Evolutionary conservation across 2,329 filamentous ascomycete species (phyloP).

Genomic region (Didymella segeticola): DNA sequence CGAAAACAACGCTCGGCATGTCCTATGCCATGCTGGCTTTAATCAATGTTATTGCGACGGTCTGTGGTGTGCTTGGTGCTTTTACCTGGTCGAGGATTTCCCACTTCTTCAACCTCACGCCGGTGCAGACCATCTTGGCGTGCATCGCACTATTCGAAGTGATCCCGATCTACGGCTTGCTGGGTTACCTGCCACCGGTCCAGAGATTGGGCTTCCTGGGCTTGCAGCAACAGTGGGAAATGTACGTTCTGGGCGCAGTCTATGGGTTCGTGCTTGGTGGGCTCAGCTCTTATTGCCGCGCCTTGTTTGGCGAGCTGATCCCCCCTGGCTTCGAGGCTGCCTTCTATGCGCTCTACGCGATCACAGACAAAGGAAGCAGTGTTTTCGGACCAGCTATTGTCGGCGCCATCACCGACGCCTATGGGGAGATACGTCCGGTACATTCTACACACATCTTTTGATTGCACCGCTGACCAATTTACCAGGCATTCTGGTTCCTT

Average conservation of each 20-base stretch:
- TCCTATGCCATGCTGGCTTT: constrained; percentile 83
- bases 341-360: constrained; percentile 95
- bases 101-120: constrained; percentile 70
- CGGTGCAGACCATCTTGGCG: constrained; percentile 88
- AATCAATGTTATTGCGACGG: constrained; percentile 91
- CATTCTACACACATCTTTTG: constrained; percentile 15
- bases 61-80: constrained; percentile 83
- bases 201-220: constrained; percentile 77
- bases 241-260: constrained; percentile 89
- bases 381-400: constrained; percentile 95
- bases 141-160: constrained; percentile 91
- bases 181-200: constrained; percentile 85
- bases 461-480: not conserved
- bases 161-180: constrained; percentile 88
- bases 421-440: constrained; percentile 57
- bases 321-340: constrained; percentile 93
- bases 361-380: constrained; percentile 95
- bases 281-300: constrained; percentile 87
- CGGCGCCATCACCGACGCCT: constrained; percentile 83
- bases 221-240: constrained; percentile 94
- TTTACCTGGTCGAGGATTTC: constrained; percentile 88
- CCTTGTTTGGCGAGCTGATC: constrained; percentile 90
- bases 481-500: constrained; percentile 84
- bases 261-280: constrained; percentile 97
- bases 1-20: constrained; percentile 93